These are phyloP conservation scores for Leptodontidium sp. DNA, from an alignment of 2,329 filamentous ascomycete species.

Conservation along the genomic window DNA sequence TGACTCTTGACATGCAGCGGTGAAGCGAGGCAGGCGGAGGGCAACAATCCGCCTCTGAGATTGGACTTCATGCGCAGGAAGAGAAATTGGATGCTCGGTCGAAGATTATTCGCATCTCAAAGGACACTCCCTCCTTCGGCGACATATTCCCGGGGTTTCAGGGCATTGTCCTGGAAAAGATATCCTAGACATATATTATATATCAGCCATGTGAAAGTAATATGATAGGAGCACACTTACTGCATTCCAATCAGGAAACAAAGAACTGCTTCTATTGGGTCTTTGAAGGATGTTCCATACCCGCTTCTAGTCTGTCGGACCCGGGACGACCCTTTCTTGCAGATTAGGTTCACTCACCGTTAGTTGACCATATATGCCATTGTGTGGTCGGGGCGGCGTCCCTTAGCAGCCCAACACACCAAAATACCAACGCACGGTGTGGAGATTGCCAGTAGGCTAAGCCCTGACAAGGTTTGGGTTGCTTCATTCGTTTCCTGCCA, in stretches of 20 bases:
- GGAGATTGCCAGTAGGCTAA: neutral
- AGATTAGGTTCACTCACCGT: conserved; percentile 2
- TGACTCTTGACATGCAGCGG: conserved; percentile 22
- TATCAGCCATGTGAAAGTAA: neutral
- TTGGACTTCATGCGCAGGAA: conserved; percentile 2
- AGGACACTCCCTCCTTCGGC: neutral
- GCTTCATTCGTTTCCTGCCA: conserved; percentile 17
- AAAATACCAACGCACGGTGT: conserved; percentile 18
- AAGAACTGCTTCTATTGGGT: neutral
- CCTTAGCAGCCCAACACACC: neutral
- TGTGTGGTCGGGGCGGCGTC: conserved; percentile 7
- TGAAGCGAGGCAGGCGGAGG: conserved; percentile 21
- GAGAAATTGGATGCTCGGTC: neutral
- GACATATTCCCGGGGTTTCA: conserved; percentile 1
- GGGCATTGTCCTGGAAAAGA: conserved; percentile 12
- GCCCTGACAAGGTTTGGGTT: conserved; percentile 20
- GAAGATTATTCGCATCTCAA: neutral
- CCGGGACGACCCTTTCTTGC: conserved; percentile 10
- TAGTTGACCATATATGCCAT: neutral
- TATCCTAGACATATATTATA: conserved; percentile 2
- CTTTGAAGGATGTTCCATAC: conserved; percentile 1
- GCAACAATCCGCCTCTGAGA: conserved; percentile 22
- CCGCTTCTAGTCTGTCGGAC: neutral
- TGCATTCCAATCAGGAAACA: conserved; percentile 1
- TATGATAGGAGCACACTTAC: neutral